These are phyloP conservation scores for Candida gigantensis DNA, from an alignment of 1,139 yeast genomes.

Conservation along the genomic window DNA sequence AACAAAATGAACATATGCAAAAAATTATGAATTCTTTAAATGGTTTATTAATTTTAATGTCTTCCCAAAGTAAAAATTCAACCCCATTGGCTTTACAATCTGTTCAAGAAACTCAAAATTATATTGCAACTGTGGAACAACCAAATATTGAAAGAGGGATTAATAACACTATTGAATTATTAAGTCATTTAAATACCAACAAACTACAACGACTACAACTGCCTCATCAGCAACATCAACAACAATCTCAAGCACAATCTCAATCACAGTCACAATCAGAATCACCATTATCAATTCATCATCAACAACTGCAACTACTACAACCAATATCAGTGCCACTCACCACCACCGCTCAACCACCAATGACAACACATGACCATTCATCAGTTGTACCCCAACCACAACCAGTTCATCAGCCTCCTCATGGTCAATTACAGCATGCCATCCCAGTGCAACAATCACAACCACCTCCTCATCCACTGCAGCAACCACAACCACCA, in stretches of 20 bases:
- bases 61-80: slow-evolving; percentile 19
- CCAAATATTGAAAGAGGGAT: slow-evolving; percentile 20
- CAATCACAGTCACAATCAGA: slow-evolving; percentile 2
- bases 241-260: slow-evolving; percentile 7
- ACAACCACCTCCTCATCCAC: slow-evolving; percentile 2
- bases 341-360: not conserved
- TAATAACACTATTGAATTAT: slow-evolving; percentile 19
- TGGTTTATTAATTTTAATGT: slow-evolving; percentile 22
- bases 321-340: slow-evolving; percentile 4
- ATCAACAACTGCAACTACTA: slow-evolving; percentile 7
- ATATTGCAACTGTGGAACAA: slow-evolving; percentile 16
- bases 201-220: not conserved
- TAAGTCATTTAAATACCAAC: slow-evolving; percentile 17
- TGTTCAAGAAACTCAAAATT: slow-evolving; percentile 20
- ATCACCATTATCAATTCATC: slow-evolving; percentile 7
- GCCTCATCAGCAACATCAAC: slow-evolving; percentile 5
- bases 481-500: not conserved
- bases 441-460: not conserved
- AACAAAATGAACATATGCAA: slow-evolving; percentile 23
- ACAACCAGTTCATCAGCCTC: not conserved
- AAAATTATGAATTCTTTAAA: slow-evolving; percentile 21
- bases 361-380: not conserved
- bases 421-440: not conserved
- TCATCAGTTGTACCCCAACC: not conserved
- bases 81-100: slow-evolving; percentile 21